Percentiles rank a stretch among this genome's conserved stretches.
These are phyloP conservation scores for Fusarium sulawesiense DNA, from an alignment of 2,329 filamentous ascomycete genomes.

Conservation along the genomic window DNA sequence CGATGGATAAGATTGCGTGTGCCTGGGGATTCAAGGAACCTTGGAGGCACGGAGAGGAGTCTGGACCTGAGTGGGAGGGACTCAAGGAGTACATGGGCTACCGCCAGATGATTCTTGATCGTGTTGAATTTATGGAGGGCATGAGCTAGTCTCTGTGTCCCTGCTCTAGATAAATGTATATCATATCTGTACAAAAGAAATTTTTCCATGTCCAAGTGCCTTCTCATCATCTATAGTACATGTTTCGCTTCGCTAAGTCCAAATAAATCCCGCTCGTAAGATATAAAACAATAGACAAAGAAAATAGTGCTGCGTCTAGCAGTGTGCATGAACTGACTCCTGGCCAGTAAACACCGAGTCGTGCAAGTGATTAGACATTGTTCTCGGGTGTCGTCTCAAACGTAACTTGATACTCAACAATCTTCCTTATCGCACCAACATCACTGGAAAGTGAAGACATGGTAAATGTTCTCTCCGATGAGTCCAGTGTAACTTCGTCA, in stretches of 20 bases:
- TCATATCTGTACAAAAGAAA: conserved; percentile 36
- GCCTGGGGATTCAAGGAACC: conserved; percentile 92
- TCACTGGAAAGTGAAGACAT: conserved; percentile 24
- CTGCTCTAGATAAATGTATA: conserved; percentile 27
- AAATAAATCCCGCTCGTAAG: background rate
- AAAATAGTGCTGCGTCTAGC: background rate
- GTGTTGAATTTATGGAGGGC: conserved; percentile 89
- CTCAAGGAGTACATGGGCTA: conserved; percentile 85
- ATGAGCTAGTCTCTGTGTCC: conserved; percentile 64
- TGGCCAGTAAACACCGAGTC: background rate
- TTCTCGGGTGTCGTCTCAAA: conserved; percentile 44
- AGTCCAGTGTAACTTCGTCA: conserved; percentile 51
- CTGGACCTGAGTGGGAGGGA: conserved; percentile 88
- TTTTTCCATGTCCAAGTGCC: background rate
- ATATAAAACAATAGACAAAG: background rate
- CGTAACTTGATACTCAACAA: conserved; percentile 52
- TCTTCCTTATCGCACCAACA: conserved; percentile 50
- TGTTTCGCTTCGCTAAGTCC: background rate
- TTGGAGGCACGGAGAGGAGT: conserved; percentile 86
- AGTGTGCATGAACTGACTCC: background rate
- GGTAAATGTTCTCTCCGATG: conserved; percentile 25
- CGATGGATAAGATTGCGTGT: conserved; percentile 85
- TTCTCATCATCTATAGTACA: background rate
- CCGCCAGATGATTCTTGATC: conserved; percentile 90
- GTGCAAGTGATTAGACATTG: conserved; percentile 8